Evolutionary conservation across 305 asterid genomes (phyloP).

Genomic region (Fraxinus latifolia): DNA sequence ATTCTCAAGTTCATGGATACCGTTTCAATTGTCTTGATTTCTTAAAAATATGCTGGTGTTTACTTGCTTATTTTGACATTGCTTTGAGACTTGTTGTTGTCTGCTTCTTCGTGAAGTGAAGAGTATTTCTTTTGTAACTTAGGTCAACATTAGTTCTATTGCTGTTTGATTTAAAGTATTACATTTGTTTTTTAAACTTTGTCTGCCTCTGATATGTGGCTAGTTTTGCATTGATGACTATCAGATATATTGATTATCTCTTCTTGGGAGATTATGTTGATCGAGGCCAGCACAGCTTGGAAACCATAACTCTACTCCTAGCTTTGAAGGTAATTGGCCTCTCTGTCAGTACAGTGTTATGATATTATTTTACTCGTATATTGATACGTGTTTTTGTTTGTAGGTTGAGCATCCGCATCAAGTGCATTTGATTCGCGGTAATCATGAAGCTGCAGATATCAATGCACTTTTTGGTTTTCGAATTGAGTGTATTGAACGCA

Average conservation of each 20-base stretch:
- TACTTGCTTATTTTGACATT: not conserved
- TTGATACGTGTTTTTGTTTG: conserved; percentile 18
- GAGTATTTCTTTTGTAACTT: not conserved
- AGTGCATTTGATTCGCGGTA: conserved; percentile 94
- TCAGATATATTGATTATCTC: conserved; percentile 95
- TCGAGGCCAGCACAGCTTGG: conserved; percentile 99
- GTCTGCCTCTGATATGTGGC: conserved; percentile 19
- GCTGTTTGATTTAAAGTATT: not conserved
- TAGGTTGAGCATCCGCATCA: conserved; percentile 84
- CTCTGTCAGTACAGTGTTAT: conserved; percentile 18
- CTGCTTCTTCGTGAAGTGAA: not conserved
- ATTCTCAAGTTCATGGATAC: conserved; percentile 8
- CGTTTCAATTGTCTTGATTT: conserved; percentile 13
- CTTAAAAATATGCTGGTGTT: not conserved
- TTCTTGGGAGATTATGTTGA: conserved; percentile 99
- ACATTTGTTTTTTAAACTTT: conserved; percentile 26
- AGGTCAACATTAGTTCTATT: not conserved
- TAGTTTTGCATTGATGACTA: conserved; percentile 32
- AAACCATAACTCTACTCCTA: conserved; percentile 91
- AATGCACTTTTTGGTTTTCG: conserved; percentile 97
- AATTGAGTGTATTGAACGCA: conserved; percentile 69
- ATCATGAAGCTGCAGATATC: conserved; percentile 99
- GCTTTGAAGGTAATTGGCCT: conserved; percentile 74
- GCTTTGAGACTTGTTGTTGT: not conserved
- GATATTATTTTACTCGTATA: conserved; percentile 10